Evolutionary conservation across 768 basidiomycete genomes (phyloP).

Genomic region (Atractiella rhizophila): DNA sequence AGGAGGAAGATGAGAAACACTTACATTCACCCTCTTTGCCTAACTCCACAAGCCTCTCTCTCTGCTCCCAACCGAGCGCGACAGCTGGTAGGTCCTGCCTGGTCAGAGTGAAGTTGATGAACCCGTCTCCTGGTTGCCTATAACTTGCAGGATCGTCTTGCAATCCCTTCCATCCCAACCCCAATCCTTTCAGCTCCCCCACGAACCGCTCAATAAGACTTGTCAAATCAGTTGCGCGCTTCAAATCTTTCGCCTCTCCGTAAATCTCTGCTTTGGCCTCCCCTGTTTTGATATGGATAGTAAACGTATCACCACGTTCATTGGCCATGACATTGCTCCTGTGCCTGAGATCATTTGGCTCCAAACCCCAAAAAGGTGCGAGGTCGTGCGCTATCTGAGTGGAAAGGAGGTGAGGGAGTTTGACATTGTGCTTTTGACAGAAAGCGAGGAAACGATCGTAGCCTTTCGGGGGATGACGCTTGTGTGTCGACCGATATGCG

Average conservation of each 20-base stretch:
- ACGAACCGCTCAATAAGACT: conserved; percentile 12
- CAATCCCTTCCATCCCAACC: too few species aligned
- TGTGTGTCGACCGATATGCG: too few species aligned
- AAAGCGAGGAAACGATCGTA: too few species aligned
- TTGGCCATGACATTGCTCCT: conserved; percentile 14
- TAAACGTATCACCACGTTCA: conserved; percentile 17
- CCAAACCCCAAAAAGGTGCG: conserved; percentile 22
- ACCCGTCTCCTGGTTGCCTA: too few species aligned
- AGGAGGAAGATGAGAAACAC: not conserved
- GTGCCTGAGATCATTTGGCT: conserved; percentile 13
- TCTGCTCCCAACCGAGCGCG: conserved; percentile 14
- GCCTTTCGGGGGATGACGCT: too few species aligned
- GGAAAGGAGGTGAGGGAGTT: too few species aligned
- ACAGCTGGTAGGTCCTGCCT: conserved; percentile 17
- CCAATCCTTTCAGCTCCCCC: conserved; percentile 8
- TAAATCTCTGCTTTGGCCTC: conserved; percentile 3
- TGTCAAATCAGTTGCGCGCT: conserved; percentile 16
- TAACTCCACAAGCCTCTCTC: conserved; percentile 14
- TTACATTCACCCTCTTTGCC: conserved; percentile 15
- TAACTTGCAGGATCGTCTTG: too few species aligned
- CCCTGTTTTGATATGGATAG: conserved; percentile 10
- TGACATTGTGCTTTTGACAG: too few species aligned
- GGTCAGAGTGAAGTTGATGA: conserved; percentile 16
- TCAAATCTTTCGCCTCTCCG: conserved; percentile 13
- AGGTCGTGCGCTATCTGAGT: not conserved